Evolutionary conservation across 1,139 yeast species (phyloP), one percentile per base, ranked within the genome.

Genomic region (Kluyveromyces sp.): DNA sequence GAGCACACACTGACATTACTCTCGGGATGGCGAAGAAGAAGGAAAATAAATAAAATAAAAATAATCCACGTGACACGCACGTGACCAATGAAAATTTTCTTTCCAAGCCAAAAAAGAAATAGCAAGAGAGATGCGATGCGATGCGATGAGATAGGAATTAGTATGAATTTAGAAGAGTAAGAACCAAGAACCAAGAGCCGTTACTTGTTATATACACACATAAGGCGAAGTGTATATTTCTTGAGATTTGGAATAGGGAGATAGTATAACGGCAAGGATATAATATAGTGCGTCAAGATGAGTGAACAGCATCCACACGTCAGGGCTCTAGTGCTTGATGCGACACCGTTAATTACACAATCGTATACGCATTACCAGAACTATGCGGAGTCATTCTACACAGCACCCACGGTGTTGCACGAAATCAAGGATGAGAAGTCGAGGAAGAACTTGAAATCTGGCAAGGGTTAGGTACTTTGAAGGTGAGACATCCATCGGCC

Each of bases 331-430:
- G 83, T 92, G 15, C 73, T 92, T 54, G 98, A 92, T 74, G 97
- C 97, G 5, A 95, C 96, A 47, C 98, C 98, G 7, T 71, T 92
- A 58, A 83, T 92, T 56, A 84, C 95, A 2, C 94, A 86, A 60
- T 75, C 94, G 4, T 86, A 86, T n/a, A 74, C 88, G 2, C 77
- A 81, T 33, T 72, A 89, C 48, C 83, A 83, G 61, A 78, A 76
- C 51, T 77, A 74, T 60, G 97, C 96, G 0, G 67, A 73, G 27
- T 66, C 68, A 25, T 87, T 85, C 60, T 85, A 74, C 63, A 90
- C 97, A 10, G 88, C 97, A 0, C 97, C 97, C 2, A 90, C 96
- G 1, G 97, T 94, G 25, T 78, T 75, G 59, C 72, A 77, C 33
- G 99, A 94, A 69, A 80, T 94, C 60, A 81, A 78, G 60, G 98